These are phyloP conservation scores for Colletotrichum sp. DNA, from an alignment of 2,329 filamentous ascomycete species.

Conservation along the genomic window DNA sequence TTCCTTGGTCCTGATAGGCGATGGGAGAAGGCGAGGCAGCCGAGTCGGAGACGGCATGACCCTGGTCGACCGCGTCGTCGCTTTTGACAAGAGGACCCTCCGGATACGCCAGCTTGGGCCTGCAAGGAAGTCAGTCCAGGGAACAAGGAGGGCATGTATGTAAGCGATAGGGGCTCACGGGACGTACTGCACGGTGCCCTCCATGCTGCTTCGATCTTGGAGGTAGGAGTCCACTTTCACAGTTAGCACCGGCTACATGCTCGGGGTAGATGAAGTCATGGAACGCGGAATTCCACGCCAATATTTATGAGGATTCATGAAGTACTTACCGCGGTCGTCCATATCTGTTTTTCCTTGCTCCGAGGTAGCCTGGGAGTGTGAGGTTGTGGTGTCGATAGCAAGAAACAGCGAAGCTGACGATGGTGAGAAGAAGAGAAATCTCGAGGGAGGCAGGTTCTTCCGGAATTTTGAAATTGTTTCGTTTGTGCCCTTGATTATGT, in stretches of 20 bases:
- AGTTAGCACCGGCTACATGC: background rate
- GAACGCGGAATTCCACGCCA: background rate
- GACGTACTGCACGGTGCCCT: background rate
- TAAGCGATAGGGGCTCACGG: background rate
- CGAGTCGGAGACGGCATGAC: background rate
- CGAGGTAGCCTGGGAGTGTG: background rate
- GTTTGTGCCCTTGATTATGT: background rate
- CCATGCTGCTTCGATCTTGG: background rate
- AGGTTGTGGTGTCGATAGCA: background rate
- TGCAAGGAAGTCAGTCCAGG: background rate
- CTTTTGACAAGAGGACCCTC: background rate
- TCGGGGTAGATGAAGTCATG: background rate
- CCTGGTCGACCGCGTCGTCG: background rate
- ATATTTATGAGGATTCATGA: background rate
- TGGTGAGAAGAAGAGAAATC: background rate
- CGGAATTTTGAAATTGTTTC: background rate
- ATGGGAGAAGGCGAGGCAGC: background rate
- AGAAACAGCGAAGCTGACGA: background rate
- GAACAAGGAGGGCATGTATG: fast-evolving
- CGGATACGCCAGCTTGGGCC: background rate
- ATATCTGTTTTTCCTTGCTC: background rate
- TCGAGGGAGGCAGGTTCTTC: background rate
- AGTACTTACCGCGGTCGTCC: background rate
- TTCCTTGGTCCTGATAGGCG: background rate
- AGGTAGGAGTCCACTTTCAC: background rate